Conservation (phyloP, 2,329 filamentous ascomycete genomes). For the Epichloe baconii region DNA sequence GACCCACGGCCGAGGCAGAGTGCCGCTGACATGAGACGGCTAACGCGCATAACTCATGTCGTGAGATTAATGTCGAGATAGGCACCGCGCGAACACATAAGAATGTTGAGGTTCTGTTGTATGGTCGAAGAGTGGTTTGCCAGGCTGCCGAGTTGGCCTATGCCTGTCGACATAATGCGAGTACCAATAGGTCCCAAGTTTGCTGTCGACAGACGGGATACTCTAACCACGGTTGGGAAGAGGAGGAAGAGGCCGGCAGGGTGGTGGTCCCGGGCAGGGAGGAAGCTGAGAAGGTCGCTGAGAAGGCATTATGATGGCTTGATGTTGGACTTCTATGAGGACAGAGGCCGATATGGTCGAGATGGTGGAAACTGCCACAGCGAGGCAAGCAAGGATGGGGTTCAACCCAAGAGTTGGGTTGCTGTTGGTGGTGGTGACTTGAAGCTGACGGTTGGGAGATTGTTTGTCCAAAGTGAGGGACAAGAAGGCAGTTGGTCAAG, state of each 20-base stretch:
- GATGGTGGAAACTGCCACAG: not conserved
- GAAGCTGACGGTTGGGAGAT: no score
- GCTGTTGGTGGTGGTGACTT: not conserved
- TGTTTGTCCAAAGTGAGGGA: not conserved
- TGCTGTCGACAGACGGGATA: not conserved
- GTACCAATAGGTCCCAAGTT: not conserved
- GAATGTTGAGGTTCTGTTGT: constrained; percentile 1
- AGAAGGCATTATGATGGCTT: constrained; percentile 33
- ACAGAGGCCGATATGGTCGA: not conserved
- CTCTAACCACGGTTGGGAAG: constrained; percentile 46
- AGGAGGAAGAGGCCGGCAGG: constrained; percentile 50
- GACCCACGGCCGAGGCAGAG: constrained; percentile 6
- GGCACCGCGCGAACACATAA: not conserved
- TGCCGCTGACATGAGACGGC: constrained; percentile 2
- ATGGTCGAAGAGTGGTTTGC: not conserved
- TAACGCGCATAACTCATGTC: constrained; percentile 6
- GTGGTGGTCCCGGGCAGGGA: constrained; percentile 53
- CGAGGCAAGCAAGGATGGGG: not conserved
- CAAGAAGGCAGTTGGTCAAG: not conserved
- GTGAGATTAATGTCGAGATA: not conserved
- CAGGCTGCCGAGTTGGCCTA: not conserved
- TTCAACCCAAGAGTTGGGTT: not conserved
- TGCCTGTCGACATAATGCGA: not conserved
- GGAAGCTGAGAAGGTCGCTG: constrained; percentile 53
- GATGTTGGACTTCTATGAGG: not conserved